A percentile compares a stretch with the other conserved stretches of the same genome.
Evolutionary conservation across 2,329 filamentous ascomycete genomes (phyloP).

Genomic region (Diplocarpon mali): DNA sequence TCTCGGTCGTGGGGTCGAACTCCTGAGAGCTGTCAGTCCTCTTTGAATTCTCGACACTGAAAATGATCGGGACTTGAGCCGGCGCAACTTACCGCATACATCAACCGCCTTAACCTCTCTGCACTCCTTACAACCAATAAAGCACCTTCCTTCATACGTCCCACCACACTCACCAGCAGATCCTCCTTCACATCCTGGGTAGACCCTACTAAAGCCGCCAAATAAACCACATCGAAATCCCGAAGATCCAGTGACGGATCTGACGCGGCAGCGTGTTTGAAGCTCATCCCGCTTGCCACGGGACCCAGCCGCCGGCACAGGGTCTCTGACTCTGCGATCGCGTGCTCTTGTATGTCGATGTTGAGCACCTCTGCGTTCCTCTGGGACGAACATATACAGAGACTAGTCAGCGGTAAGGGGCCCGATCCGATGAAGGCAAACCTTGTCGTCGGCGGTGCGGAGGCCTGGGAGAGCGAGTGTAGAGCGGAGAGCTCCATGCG

Average conservation of each 20-base stretch:
- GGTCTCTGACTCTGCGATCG: slow-evolving; percentile 26
- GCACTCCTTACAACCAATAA: slow-evolving; percentile 37
- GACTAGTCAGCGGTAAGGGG: slow-evolving; percentile 36
- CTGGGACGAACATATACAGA: slow-evolving; percentile 29
- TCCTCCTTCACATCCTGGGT: slow-evolving; percentile 32
- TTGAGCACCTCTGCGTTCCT: slow-evolving; percentile 28
- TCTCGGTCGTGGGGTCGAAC: slow-evolving; percentile 30
- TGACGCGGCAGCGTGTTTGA: slow-evolving; percentile 29
- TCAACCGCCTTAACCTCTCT: slow-evolving; percentile 32
- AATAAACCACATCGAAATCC: slow-evolving; percentile 36
- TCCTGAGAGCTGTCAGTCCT: slow-evolving; percentile 19
- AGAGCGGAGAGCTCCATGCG: slow-evolving; percentile 35
- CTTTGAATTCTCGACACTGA: neutral
- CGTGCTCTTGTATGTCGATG: slow-evolving; percentile 31
- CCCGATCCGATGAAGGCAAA: slow-evolving; percentile 41
- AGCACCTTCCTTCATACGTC: slow-evolving; percentile 32
- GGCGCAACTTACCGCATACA: slow-evolving; percentile 34
- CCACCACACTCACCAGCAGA: slow-evolving; percentile 29
- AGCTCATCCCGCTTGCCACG: slow-evolving; percentile 27
- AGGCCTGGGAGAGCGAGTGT: slow-evolving; percentile 23
- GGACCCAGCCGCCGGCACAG: slow-evolving; percentile 28
- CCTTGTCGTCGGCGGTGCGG: slow-evolving; percentile 18
- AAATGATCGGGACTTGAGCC: neutral
- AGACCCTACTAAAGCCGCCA: slow-evolving; percentile 39
- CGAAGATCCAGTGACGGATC: slow-evolving; percentile 5